These are phyloP conservation scores for Glutinoglossum americanum DNA, from an alignment of 495 filamentous ascomycete species.

Conservation along the genomic window DNA sequence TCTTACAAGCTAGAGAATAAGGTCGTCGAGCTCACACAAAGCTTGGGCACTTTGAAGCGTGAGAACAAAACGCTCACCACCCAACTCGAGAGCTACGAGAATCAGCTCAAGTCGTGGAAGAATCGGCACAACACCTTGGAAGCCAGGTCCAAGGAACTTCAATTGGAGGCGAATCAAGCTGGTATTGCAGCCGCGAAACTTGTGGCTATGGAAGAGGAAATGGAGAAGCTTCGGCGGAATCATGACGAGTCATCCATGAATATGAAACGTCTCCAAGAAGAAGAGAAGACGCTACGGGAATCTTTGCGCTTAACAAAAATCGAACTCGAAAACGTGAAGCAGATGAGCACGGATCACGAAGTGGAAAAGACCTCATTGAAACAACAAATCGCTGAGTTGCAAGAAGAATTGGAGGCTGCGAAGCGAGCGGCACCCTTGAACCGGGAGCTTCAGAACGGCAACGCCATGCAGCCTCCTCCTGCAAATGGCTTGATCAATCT, in stretches of 20 bases:
- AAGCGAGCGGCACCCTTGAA: conserved; percentile 44
- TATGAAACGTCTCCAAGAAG: conserved; percentile 82
- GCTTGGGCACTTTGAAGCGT: conserved; percentile 69
- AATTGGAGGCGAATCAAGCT: conserved; percentile 90
- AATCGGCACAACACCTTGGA: conserved; percentile 81
- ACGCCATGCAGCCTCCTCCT: conserved; percentile 27
- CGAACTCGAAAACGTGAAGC: conserved; percentile 55
- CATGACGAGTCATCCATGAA: conserved; percentile 72
- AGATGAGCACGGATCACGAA: conserved; percentile 48
- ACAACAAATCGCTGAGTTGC: conserved; percentile 71
- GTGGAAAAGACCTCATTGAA: conserved; percentile 63
- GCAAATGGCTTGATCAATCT: conserved; percentile 73
- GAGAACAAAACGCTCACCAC: conserved; percentile 76
- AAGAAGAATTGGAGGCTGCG: conserved; percentile 78
- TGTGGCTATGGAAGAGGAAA: conserved; percentile 76
- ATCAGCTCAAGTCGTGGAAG: conserved; percentile 86
- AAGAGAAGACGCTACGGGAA: conserved; percentile 64
- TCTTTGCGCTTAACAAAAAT: conserved; percentile 50
- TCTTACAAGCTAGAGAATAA: conserved; percentile 99
- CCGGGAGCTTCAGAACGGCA: conserved; percentile 55
- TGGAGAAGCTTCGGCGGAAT: conserved; percentile 69
- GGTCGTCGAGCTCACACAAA: conserved; percentile 93
- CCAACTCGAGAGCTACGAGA: conserved; percentile 91
- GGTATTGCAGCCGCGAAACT: conserved; percentile 83
- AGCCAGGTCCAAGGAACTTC: conserved; percentile 73